A percentile compares a stretch with the other conserved stretches of the same genome.
Conservation (phyloP, 2,329 filamentous ascomycete genomes). For the Diaporthe vaccinii region DNA sequence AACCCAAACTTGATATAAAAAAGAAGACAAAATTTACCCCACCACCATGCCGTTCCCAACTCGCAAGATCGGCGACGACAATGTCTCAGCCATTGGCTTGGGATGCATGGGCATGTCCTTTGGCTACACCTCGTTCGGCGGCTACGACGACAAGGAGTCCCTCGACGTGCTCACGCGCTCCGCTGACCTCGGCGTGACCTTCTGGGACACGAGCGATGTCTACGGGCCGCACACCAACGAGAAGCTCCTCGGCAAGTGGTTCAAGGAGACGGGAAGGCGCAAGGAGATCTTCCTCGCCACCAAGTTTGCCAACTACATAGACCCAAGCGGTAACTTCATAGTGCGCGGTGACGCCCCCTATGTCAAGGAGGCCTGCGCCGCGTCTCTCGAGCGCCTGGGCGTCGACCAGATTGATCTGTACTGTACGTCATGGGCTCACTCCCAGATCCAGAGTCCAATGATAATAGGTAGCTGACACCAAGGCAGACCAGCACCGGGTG, state of each 20-base stretch:
- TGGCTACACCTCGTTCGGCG: slow-evolving; percentile 40
- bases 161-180: slow-evolving; percentile 43
- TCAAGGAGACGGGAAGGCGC: slow-evolving; percentile 55
- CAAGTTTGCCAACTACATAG: slow-evolving; percentile 50
- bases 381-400: slow-evolving; percentile 60
- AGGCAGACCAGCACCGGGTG: slow-evolving; percentile 57
- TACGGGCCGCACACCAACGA: slow-evolving; percentile 49
- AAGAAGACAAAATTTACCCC: not conserved
- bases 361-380: slow-evolving; percentile 47
- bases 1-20: not conserved
- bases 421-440: slow-evolving; percentile 47
- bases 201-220: slow-evolving; percentile 43
- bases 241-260: slow-evolving; percentile 59
- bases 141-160: slow-evolving; percentile 41
- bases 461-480: not conserved
- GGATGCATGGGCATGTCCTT: slow-evolving; percentile 42
- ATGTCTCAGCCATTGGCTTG: slow-evolving; percentile 37
- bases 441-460: not conserved
- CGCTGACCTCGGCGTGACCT: slow-evolving; percentile 41
- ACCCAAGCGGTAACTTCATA: slow-evolving; percentile 33
- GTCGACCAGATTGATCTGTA: slow-evolving; percentile 67
- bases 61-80: slow-evolving; percentile 39
- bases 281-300: slow-evolving; percentile 63
- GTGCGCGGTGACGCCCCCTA: slow-evolving; percentile 47
- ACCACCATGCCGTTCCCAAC: slow-evolving; percentile 24